A percentile compares a stretch with the other conserved stretches of the same genome.
phyloP scores from a whole-genome alignment of 331 rosid species.

The Rhamnella rubrinervis region DNA sequence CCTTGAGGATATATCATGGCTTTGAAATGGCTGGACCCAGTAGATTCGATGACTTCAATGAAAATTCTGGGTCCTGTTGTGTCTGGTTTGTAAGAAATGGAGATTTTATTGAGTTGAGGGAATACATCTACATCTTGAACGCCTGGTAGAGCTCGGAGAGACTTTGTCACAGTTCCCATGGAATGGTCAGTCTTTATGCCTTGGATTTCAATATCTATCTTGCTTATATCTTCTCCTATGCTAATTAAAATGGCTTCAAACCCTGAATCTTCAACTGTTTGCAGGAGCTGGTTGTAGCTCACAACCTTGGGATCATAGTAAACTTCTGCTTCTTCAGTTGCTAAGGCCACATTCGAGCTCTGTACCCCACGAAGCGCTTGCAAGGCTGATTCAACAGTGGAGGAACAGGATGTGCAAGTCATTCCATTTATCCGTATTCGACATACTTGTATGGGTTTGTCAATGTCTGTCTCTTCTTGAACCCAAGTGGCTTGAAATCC shows the following conservation, averaged over 20 bases:
- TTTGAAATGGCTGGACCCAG: conserved; percentile 50
- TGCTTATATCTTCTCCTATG: conserved; percentile 59
- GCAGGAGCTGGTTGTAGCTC: conserved; percentile 36
- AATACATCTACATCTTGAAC: conserved; percentile 27
- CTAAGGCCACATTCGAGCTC: conserved; percentile 64
- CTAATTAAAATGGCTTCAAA: conserved; percentile 55
- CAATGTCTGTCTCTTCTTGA: conserved; percentile 30
- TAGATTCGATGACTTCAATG: conserved; percentile 48
- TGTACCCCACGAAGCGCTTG: conserved; percentile 52
- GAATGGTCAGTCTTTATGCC: conserved; percentile 37
- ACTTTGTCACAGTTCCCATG: conserved; percentile 23
- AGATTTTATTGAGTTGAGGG: conserved; percentile 41
- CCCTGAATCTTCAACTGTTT: conserved; percentile 55
- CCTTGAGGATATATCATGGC: conserved; percentile 53
- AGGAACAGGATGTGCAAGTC: conserved; percentile 83
- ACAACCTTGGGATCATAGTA: conserved; percentile 60
- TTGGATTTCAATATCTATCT: conserved; percentile 61
- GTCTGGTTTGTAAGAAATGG: conserved; percentile 61
- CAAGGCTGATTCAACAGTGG: conserved; percentile 64
- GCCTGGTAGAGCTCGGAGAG: conserved; percentile 62
- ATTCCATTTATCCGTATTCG: conserved; percentile 67
- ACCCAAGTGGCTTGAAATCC: conserved; percentile 66
- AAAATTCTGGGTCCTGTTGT: conserved; percentile 71
- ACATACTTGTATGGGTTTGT: conserved; percentile 51
- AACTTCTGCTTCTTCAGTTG: conserved; percentile 78